Evolutionary conservation across 2,329 filamentous ascomycete species (phyloP).

Genomic region (Aspergillus eucalypticola): DNA sequence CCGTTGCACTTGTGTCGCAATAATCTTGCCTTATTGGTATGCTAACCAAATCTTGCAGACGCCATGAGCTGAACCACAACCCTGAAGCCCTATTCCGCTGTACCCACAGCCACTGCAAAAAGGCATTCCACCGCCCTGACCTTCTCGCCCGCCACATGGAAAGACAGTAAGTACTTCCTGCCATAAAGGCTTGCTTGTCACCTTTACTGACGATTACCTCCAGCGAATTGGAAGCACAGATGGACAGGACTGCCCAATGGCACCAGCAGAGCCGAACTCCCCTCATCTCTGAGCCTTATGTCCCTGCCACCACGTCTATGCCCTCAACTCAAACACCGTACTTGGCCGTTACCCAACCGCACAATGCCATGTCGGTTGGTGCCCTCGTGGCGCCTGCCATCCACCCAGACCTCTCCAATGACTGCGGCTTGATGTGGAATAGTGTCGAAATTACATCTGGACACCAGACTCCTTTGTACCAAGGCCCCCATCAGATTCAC

Average conservation of each 20-base stretch:
- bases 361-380: constrained; percentile 39
- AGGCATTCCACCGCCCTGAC: constrained; percentile 51
- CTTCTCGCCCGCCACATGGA: constrained; percentile 52
- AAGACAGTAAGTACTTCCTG: constrained; percentile 47
- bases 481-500: constrained; percentile 35
- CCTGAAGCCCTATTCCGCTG: constrained; percentile 49
- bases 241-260: constrained; percentile 31
- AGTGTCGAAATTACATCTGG: constrained; percentile 38
- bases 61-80: constrained; percentile 54
- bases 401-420: constrained; percentile 34
- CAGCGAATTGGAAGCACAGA: constrained; percentile 41
- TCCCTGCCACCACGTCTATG: constrained; percentile 27
- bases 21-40: neutral
- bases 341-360: constrained; percentile 29
- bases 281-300: constrained; percentile 23
- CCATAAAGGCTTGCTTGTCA: neutral
- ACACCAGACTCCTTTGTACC: constrained; percentile 30
- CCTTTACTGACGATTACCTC: constrained; percentile 13
- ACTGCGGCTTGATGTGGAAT: constrained; percentile 38
- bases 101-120: constrained; percentile 46
- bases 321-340: constrained; percentile 26
- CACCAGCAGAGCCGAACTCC: constrained; percentile 25
- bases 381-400: constrained; percentile 38
- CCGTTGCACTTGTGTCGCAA: neutral
- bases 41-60: constrained; percentile 29